Percentiles rank a stretch among this genome's conserved stretches.
Evolutionary conservation across 2,329 filamentous ascomycete genomes (phyloP).

Genomic region (Aphanoascus verrucosus): DNA sequence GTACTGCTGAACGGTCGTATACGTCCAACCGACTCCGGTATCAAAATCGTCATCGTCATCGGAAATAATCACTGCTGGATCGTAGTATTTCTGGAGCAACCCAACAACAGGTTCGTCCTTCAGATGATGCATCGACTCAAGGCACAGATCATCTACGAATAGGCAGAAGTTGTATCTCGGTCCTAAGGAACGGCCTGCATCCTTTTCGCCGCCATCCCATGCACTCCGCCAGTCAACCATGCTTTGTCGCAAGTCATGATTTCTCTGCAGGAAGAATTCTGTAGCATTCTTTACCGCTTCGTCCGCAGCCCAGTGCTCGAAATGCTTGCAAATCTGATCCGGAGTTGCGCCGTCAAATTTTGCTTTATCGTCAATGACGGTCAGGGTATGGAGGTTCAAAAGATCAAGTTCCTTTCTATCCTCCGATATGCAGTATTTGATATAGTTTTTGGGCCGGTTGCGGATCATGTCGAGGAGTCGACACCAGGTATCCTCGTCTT

Average conservation of each 20-base stretch:
- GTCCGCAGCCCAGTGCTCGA: conserved; percentile 7
- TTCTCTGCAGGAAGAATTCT: not conserved
- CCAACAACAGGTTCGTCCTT: no score
- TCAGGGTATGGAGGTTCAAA: conserved; percentile 12
- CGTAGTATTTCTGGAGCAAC: no score
- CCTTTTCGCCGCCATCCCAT: not conserved
- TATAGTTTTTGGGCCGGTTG: not conserved
- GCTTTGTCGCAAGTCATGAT: not conserved
- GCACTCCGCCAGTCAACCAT: not conserved
- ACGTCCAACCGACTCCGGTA: conserved; percentile 4
- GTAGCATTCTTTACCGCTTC: not conserved
- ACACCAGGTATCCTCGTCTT: not conserved
- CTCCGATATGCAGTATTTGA: no score
- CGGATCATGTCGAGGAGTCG: not conserved
- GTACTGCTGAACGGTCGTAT: not conserved
- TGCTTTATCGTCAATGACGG: conserved; percentile 12
- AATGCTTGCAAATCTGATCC: conserved; percentile 14
- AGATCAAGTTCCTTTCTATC: conserved; percentile 5
- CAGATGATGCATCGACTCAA: conserved; percentile 5
- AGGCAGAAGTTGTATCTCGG: conserved; percentile 2
- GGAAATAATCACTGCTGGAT: no score
- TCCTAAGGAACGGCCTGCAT: not conserved
- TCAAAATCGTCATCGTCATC: not conserved
- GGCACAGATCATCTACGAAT: conserved; percentile 4
- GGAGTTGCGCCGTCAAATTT: conserved; percentile 12